Base-by-base conservation (phyloP, 805 yeast genomes). In the Ogataea zsoltii region DNA sequence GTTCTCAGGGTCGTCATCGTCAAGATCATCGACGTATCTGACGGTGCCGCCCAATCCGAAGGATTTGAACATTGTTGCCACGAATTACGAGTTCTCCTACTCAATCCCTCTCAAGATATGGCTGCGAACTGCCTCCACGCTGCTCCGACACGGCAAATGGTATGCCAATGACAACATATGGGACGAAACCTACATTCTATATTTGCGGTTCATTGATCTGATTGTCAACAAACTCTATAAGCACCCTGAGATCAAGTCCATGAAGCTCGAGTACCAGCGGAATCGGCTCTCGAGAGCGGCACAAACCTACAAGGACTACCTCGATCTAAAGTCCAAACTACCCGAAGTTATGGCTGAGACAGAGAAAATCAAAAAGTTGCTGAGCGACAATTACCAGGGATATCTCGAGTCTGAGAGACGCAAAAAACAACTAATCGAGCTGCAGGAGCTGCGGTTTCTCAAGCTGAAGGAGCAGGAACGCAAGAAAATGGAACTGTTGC, bases 191-290 rank as follows among this genome's bases (percentile, higher is more conserved):
- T 84, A 76, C 55, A 62, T 80, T 25, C 63, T 80, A 44, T 82
- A 81, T 55, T 65, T 76, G 36, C 63, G 90, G 45, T 82, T 79
- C 53, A 74, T 83, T 17, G 87, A 84, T 48, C 66, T 81, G 38
- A 67, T 79, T 26, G 70, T 75, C 42, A 74, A 77, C 61, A 66
- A 66, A 39, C 55, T 81, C 34, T 70, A 71, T 14, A 60, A 48
- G 5, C 82, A 78, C 48, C 79, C 82, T 0, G 75, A 70, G 19
- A 51, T 75, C 41, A 62, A 60, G 49, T 45, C 45, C 32, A 60
- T 50, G 45, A 63, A 55, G 43, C 13, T 26, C 1, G 53, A 48
- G 31, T 41, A 55, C 49, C 58, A 58, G 38, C 45, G 32, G 14
- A 46, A 53, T 36, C 40, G 40, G n/a, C 41, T 40, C 12, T 57